Percentiles rank a stretch among this genome's conserved stretches.
These are phyloP conservation scores for Mortierella sp. DNA, from an alignment of 371 early-diverging fungal species.

Conservation along the genomic window DNA sequence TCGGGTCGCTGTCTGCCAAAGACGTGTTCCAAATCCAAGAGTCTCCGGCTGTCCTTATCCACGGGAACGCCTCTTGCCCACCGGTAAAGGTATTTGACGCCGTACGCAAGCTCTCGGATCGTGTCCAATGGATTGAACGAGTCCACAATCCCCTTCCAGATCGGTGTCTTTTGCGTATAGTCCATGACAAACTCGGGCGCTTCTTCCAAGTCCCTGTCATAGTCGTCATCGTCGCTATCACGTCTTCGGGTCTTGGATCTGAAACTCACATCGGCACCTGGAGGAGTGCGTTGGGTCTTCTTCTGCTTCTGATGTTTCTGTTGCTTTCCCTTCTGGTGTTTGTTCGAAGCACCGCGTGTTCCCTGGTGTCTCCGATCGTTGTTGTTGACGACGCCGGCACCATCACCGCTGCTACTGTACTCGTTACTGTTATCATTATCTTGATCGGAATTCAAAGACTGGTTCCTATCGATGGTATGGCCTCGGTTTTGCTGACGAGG, in stretches of 20 bases:
- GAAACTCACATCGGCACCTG: no score
- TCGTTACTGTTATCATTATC: slow-evolving; percentile 2
- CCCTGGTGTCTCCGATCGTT: no score
- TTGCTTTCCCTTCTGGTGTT: no score
- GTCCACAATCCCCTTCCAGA: slow-evolving; percentile 47
- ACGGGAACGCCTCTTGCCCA: slow-evolving; percentile 49
- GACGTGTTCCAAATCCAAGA: slow-evolving; percentile 38
- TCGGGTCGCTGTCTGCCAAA: slow-evolving; percentile 50
- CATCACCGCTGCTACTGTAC: no score
- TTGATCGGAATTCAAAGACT: neutral
- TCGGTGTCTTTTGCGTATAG: slow-evolving; percentile 36
- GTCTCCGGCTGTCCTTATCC: slow-evolving; percentile 44
- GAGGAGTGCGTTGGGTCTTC: no score
- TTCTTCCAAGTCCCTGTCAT: neutral
- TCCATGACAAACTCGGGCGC: slow-evolving; percentile 40
- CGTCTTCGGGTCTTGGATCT: slow-evolving; percentile 5
- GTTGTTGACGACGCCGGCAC: no score
- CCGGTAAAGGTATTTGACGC: slow-evolving; percentile 39
- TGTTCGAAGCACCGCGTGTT: no score
- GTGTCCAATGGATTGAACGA: slow-evolving; percentile 52
- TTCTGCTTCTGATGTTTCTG: no score
- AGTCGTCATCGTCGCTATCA: slow-evolving; percentile 1
- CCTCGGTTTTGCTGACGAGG: no score
- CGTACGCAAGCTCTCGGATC: slow-evolving; percentile 38
- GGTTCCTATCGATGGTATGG: slow-evolving; percentile 7